Conservation (phyloP, 2,329 filamentous ascomycete species). For the Penicillium sp. region DNA sequence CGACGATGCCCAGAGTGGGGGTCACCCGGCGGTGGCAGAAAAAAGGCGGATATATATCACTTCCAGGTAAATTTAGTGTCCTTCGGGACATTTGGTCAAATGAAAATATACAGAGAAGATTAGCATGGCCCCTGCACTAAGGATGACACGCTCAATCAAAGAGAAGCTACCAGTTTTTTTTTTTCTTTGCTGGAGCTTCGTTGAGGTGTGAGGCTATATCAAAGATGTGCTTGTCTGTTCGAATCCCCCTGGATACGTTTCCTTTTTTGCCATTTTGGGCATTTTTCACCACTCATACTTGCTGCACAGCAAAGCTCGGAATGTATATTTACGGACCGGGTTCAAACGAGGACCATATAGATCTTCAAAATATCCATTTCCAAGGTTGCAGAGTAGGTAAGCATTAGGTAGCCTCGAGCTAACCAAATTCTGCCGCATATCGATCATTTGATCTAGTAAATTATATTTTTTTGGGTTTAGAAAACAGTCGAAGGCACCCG, state of each 20-base stretch:
- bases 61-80: constrained; percentile 22
- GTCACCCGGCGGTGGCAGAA: not conserved
- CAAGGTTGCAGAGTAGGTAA: not conserved
- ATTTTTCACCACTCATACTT: not conserved
- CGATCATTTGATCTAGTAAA: not conserved
- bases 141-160: constrained; percentile 90
- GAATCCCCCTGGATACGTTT: not conserved
- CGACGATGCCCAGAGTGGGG: not conserved
- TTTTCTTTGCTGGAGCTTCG: constrained; percentile 27
- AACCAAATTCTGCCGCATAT: too few species aligned
- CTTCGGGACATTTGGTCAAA: constrained; percentile 59
- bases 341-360: not conserved
- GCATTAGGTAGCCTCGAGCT: not conserved
- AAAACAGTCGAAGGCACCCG: constrained; percentile 22
- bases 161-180: constrained; percentile 73
- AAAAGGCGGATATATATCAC: constrained; percentile 21
- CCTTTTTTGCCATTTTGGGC: not conserved
- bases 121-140: constrained; percentile 87
- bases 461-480: not conserved
- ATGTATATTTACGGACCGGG: not conserved
- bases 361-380: not conserved
- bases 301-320: not conserved
- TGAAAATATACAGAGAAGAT: constrained; percentile 73
- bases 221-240: not conserved
- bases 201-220: constrained; percentile 12